Base-by-base conservation (phyloP, 805 yeast genomes). In the Saccharomyces mikatae region DNA sequence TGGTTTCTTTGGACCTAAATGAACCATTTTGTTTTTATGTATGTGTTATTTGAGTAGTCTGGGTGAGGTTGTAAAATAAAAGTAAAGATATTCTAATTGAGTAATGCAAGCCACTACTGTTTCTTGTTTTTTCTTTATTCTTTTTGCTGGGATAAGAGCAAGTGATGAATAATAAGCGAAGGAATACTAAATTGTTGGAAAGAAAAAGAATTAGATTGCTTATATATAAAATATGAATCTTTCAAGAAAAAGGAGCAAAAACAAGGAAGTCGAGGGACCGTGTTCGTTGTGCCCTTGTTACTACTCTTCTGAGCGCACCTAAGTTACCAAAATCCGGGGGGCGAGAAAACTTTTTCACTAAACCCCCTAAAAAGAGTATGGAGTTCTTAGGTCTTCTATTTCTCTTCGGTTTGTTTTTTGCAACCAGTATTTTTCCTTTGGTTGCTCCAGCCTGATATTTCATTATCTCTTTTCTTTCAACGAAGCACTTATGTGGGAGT, bases 1-100 rank as follows among this genome's bases (percentile, higher is more conserved):
- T 53, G 94, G 94, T 62, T 80, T 80, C 70, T 86, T 84, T 58
- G 95, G 92, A 68, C 94, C 95, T 66, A 87, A 78, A 72, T 82
- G 88, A 71, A 87, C 95, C 95, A 87, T 87, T 62, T 56, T 73
- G 6, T 36, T 36, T 36, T 17, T 17, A n/a, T 36, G 11, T 1
- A 11, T 17, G 6, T 17, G 3, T 17, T 36, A 36, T n/a, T 36
- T 36, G 44, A 36, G 44, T 17, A 17, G 13, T 17, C 10, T 36
- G 44, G 44, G 44, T n/a, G 24, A 36, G n/a, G n/a, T n/a, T n/a
- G 44, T 6, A 17, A 17, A 9, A 6, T 36, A n/a, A 36, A 36
- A 36, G 17, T 11, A 21, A 36, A 36, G 17, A 3, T 17, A 36
- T 17, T n/a, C 13, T 36, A 17, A 36, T 21, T 36, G 44, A 36